Evolutionary conservation across 768 basidiomycete genomes (phyloP).

Genomic region (Suillus clintonianus): DNA sequence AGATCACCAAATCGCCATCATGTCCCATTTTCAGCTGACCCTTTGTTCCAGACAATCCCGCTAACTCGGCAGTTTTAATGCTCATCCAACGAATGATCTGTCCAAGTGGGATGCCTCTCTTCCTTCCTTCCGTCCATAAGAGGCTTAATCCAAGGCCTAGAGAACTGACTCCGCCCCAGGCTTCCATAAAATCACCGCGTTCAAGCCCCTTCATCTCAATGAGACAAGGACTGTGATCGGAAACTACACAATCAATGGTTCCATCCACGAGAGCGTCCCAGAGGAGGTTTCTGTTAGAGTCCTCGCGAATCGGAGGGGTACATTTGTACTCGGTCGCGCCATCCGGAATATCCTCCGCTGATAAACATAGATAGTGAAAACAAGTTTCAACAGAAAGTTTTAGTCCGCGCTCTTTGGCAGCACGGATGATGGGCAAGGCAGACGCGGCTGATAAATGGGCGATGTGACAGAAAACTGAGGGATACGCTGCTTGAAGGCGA

Average conservation of each 20-base stretch:
- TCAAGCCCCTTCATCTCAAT: constrained; percentile 76
- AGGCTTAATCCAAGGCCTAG: constrained; percentile 88
- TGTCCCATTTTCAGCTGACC: constrained; percentile 72
- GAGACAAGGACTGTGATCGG: constrained; percentile 94
- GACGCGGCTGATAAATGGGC: constrained; percentile 91
- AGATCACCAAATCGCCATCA: constrained; percentile 88
- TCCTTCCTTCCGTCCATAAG: constrained; percentile 79
- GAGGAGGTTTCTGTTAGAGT: constrained; percentile 68
- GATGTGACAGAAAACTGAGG: constrained; percentile 84
- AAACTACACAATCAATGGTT: constrained; percentile 89
- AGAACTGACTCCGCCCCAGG: constrained; percentile 95
- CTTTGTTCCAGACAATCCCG: constrained; percentile 68
- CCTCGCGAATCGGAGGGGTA: constrained; percentile 87
- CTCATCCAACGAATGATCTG: constrained; percentile 76
- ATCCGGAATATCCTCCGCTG: constrained; percentile 69
- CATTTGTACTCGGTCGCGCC: constrained; percentile 91
- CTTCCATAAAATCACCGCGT: constrained; percentile 79
- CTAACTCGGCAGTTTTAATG: constrained; percentile 73
- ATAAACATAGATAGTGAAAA: constrained; percentile 91
- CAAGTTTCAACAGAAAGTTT: constrained; percentile 94
- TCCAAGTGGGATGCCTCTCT: constrained; percentile 52
- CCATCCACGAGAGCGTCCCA: constrained; percentile 85
- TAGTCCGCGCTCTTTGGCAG: constrained; percentile 62
- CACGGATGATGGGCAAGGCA: constrained; percentile 75
- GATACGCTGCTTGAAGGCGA: constrained; percentile 59